Evolutionary conservation across 2,329 filamentous ascomycete genomes (phyloP).

Genomic region (Ophidiomyces ophidiicola): DNA sequence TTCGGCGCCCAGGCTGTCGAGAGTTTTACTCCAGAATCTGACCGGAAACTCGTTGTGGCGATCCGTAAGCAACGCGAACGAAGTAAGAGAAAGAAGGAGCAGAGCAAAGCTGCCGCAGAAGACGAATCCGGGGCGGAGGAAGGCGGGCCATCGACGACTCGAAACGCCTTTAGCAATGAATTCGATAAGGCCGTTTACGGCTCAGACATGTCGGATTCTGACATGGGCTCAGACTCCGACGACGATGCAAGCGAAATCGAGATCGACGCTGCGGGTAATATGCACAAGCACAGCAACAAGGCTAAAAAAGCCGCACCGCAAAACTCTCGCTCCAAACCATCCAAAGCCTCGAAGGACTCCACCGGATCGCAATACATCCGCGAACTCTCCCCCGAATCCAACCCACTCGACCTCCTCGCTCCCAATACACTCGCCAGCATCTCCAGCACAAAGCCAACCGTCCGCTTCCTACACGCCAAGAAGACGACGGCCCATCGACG

Average conservation of each 20-base stretch:
- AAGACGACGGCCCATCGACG: conserved; percentile 17
- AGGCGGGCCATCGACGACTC: neutral
- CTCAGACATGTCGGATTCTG: conserved; percentile 46
- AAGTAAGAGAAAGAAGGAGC: conserved; percentile 77
- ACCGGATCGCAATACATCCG: conserved; percentile 56
- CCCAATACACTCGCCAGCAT: conserved; percentile 83
- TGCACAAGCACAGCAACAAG: conserved; percentile 17
- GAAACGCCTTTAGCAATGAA: conserved; percentile 61
- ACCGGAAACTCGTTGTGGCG: conserved; percentile 81
- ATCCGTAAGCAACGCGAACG: conserved; percentile 92
- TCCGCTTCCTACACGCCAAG: conserved; percentile 29
- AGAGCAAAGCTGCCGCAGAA: conserved; percentile 44
- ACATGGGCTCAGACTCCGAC: conserved; percentile 52
- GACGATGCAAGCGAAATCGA: conserved; percentile 42
- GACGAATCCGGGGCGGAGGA: conserved; percentile 19
- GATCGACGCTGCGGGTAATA: conserved; percentile 27
- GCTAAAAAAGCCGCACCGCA: conserved; percentile 5
- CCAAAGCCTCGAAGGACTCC: neutral
- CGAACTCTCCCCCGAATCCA: conserved; percentile 67
- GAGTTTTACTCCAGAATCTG: conserved; percentile 67
- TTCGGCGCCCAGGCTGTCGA: conserved; percentile 77
- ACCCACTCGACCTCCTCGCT: conserved; percentile 86
- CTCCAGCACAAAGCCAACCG: conserved; percentile 68
- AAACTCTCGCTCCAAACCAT: conserved; percentile 7
- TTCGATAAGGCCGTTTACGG: conserved; percentile 95